Conservation (phyloP, 1,139 yeast species). For the Debaryomyces singareniensis region DNA sequence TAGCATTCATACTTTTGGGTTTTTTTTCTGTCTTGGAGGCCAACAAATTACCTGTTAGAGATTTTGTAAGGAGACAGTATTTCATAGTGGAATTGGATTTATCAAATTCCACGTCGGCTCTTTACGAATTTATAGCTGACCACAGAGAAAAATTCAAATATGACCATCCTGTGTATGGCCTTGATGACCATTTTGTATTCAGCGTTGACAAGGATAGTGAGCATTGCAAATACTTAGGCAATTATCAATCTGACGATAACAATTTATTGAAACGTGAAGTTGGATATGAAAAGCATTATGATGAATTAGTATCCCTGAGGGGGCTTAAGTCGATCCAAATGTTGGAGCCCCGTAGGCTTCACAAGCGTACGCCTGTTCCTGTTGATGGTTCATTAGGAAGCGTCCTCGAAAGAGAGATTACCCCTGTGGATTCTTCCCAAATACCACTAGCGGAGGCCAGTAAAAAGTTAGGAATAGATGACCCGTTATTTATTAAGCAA, state of each 20-base stretch:
- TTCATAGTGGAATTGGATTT: conserved; percentile 54
- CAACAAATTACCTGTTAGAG: conserved; percentile 25
- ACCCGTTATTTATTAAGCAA: conserved; percentile 75
- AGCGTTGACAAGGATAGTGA: conserved; percentile 39
- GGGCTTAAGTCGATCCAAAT: conserved; percentile 41
- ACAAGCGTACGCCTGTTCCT: conserved; percentile 40
- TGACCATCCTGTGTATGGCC: conserved; percentile 56
- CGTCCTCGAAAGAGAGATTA: conserved; percentile 8
- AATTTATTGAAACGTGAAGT: conserved; percentile 20
- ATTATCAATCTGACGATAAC: conserved; percentile 25
- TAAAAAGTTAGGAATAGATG: conserved; percentile 58
- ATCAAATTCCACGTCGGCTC: conserved; percentile 17
- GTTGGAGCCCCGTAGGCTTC: conserved; percentile 41
- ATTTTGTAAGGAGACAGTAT: conserved; percentile 40
- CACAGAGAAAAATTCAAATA: conserved; percentile 33
- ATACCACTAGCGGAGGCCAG: conserved; percentile 35
- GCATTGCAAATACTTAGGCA: conserved; percentile 31
- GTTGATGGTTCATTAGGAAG: conserved; percentile 11
- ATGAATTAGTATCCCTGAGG: conserved; percentile 19
- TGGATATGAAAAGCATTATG: conserved; percentile 22
- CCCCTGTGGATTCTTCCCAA: conserved; percentile 43
- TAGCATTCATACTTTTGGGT: too few relatives aligned
- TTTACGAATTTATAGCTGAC: conserved; percentile 23
- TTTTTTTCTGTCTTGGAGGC: too few relatives aligned
- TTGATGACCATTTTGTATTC: conserved; percentile 57